Evolutionary conservation across 2,329 filamentous ascomycete species (phyloP), one percentile per base, ranked within the genome.

Genomic region (Fusarium dimerum): DNA sequence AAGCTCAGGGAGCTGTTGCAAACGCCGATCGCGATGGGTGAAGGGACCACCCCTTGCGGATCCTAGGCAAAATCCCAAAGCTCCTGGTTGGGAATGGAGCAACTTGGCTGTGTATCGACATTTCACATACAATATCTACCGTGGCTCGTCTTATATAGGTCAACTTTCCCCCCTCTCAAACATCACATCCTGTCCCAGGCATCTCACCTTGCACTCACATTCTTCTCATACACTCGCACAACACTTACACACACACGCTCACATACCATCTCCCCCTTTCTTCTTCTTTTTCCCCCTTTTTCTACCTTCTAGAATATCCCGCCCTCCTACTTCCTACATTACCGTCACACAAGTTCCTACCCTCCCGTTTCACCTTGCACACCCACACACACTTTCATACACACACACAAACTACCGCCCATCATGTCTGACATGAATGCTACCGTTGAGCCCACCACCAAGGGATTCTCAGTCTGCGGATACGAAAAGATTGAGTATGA

Each of bases 401-500:
- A 26, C 43, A 46, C 51, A 34, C 4, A 26, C 7, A 5, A 26
- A 26, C 20, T 47, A 43, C 47, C 40, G 18, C 41, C 65, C 54
- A 76, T 59, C 57, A 89, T 89, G 86, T 89, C 86, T 67, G 85
- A 89, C 68, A 79, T 87, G 67, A 86, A 83, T 65, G 86, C 86
- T 52, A 79, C 79, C 48, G 85, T 89, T 58, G 71, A 76, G 55
- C 81, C 86, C 72, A 89, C 84, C 56, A 72, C 78, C 61, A 75
- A 78, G 54, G 87, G 86, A 38, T 89, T 89, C 72, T 83, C 87
- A 59, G 86, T 89, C 55, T 82, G 85, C 61, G 87, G 87, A 20
- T 88, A 88, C 62, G 87, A 90, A 76, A 89, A 88, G 77, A 89
- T 89, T 66, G 82, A 87, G 65, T 89, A 89, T 67, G 85, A 88